Percentiles rank a stretch among this genome's conserved stretches.
These are phyloP conservation scores for Exophiala sp. DNA, from an alignment of 2,329 filamentous ascomycete species.

Conservation along the genomic window DNA sequence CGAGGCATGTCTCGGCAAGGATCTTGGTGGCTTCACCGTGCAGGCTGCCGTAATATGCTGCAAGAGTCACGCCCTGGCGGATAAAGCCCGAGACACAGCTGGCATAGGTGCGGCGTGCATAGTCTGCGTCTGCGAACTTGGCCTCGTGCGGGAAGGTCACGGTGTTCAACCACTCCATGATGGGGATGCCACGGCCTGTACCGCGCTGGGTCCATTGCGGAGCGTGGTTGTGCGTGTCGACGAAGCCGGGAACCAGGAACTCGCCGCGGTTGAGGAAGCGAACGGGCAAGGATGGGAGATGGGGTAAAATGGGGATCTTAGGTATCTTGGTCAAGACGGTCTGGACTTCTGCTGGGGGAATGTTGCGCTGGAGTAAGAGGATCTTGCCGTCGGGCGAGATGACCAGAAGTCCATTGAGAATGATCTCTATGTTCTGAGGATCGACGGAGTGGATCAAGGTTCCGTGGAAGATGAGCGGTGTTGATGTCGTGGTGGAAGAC, in stretches of 20 bases:
- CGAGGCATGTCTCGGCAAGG: conserved; percentile 53
- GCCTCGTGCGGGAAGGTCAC: conserved; percentile 64
- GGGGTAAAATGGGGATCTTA: conserved; percentile 5
- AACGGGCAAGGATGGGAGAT: conserved; percentile 8
- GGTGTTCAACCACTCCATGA: conserved; percentile 61
- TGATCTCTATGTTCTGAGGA: conserved; percentile 36
- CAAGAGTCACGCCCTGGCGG: conserved; percentile 60
- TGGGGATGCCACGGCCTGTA: conserved; percentile 38
- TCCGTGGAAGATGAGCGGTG: conserved; percentile 37
- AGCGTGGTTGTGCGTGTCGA: conserved; percentile 68
- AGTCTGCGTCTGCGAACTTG: conserved; percentile 52
- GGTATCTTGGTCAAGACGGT: neutral
- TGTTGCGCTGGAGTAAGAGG: conserved; percentile 27
- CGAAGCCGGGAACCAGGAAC: conserved; percentile 58
- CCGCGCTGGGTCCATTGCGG: conserved; percentile 53
- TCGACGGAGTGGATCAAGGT: conserved; percentile 42
- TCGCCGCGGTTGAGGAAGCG: conserved; percentile 35
- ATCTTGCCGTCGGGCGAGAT: conserved; percentile 16
- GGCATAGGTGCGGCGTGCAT: conserved; percentile 53
- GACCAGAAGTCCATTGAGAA: conserved; percentile 33
- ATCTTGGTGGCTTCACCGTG: conserved; percentile 57
- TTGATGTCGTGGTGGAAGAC: neutral
- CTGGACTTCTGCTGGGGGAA: conserved; percentile 17
- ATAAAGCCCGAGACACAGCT: conserved; percentile 57
- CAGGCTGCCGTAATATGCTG: conserved; percentile 57